Evolutionary conservation across 1,284 basidiomycete genomes (phyloP).

Genomic region (Apiotrichum siamense): DNA sequence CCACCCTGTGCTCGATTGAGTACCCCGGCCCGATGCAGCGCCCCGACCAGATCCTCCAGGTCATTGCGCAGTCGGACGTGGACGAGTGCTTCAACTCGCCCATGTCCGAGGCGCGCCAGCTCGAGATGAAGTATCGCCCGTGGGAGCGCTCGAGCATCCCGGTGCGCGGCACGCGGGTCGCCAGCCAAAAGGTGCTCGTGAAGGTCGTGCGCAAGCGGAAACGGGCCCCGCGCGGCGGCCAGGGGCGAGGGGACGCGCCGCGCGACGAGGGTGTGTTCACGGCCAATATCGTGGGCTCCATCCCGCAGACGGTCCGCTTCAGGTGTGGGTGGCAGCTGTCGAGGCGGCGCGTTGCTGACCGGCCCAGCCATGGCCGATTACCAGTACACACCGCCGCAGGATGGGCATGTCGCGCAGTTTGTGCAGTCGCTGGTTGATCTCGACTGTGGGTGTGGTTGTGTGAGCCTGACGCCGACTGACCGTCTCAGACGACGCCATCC

Average conservation of each 20-base stretch:
- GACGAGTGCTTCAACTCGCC: slow-evolving; percentile 59
- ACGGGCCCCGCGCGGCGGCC: slow-evolving; percentile 13
- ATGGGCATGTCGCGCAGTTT: slow-evolving; percentile 64
- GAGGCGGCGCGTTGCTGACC: background rate
- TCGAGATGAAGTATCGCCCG: slow-evolving; percentile 69
- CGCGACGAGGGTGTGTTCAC: slow-evolving; percentile 62
- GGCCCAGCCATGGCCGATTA: slow-evolving; percentile 79
- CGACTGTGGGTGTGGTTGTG: slow-evolving; percentile 62
- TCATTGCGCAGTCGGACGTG: slow-evolving; percentile 65
- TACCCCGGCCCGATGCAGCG: slow-evolving; percentile 75
- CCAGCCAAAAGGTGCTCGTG: slow-evolving; percentile 70
- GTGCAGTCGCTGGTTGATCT: slow-evolving; percentile 66
- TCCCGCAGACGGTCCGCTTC: slow-evolving; percentile 79
- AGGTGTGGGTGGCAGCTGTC: slow-evolving; percentile 57
- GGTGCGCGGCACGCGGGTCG: slow-evolving; percentile 67
- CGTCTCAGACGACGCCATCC: slow-evolving; percentile 61
- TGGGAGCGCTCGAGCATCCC: slow-evolving; percentile 72
- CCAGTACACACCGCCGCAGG: slow-evolving; percentile 68
- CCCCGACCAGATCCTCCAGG: slow-evolving; percentile 55
- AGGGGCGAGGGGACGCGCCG: background rate
- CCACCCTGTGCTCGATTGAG: slow-evolving; percentile 71
- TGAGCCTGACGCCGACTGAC: background rate
- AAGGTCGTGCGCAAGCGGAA: slow-evolving; percentile 60
- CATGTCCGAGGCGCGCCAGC: slow-evolving; percentile 37
- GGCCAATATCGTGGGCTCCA: slow-evolving; percentile 66